A percentile compares a stretch with the other conserved stretches of the same genome.
phyloP scores from a whole-genome alignment of 805 yeast species.

The Saccharomycopsis guyanensis region DNA sequence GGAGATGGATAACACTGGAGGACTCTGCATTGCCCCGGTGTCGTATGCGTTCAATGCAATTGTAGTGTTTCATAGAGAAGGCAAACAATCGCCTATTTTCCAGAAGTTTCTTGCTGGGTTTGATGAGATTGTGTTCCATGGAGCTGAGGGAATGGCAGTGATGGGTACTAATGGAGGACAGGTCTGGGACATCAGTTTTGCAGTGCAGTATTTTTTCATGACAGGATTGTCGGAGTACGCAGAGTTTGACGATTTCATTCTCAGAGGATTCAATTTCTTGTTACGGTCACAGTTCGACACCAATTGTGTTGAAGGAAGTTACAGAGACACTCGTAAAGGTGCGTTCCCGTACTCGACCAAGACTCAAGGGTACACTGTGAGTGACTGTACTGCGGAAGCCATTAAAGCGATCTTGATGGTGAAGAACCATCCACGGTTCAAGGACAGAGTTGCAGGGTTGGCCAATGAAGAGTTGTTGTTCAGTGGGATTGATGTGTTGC shows the following conservation, averaged over 20 bases:
- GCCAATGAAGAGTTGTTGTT: slow-evolving; percentile 40
- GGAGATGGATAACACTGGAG: slow-evolving; percentile 72
- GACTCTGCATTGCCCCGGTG: slow-evolving; percentile 88
- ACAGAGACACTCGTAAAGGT: slow-evolving; percentile 76
- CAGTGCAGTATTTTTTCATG: slow-evolving; percentile 70
- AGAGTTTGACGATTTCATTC: slow-evolving; percentile 55
- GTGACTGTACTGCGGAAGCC: slow-evolving; percentile 96
- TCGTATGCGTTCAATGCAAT: slow-evolving; percentile 78
- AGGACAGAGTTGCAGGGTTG: slow-evolving; percentile 27
- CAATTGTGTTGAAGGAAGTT: slow-evolving; percentile 70
- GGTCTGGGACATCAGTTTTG: slow-evolving; percentile 94
- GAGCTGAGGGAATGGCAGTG: slow-evolving; percentile 84
- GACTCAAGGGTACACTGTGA: slow-evolving; percentile 91
- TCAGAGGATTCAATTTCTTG: slow-evolving; percentile 62
- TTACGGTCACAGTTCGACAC: slow-evolving; percentile 79
- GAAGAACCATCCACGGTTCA: slow-evolving; percentile 49
- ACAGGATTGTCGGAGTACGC: slow-evolving; percentile 72
- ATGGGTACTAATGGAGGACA: slow-evolving; percentile 98
- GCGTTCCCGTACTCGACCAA: slow-evolving; percentile 97
- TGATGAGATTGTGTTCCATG: slow-evolving; percentile 73
- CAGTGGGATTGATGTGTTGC: slow-evolving; percentile 68
- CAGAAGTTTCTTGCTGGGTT: slow-evolving; percentile 47
- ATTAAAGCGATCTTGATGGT: slow-evolving; percentile 92
- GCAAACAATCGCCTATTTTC: slow-evolving; percentile 56
- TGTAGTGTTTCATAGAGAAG: slow-evolving; percentile 55